phyloP scores from a whole-genome alignment of 2,329 filamentous ascomycete genomes.

The Cryphonectria nitschkei region DNA sequence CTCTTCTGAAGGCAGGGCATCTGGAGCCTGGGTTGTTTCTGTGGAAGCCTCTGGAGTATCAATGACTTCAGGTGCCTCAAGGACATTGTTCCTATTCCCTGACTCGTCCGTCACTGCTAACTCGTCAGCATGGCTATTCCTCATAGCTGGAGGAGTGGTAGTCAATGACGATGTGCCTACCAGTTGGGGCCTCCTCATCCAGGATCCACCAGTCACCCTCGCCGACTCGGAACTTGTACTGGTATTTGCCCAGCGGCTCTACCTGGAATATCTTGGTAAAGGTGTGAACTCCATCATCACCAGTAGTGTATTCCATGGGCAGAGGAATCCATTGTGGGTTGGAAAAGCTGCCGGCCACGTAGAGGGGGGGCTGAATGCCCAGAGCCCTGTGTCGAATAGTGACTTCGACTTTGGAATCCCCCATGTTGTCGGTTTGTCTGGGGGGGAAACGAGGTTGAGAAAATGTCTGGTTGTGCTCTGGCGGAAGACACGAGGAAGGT shows the following conservation, averaged over 20 bases:
- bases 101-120: conserved; percentile 44
- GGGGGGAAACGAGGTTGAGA: not conserved
- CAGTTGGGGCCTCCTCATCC: conserved; percentile 63
- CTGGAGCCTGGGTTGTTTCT: conserved; percentile 21
- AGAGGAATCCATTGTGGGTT: conserved; percentile 67
- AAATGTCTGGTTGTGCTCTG: not conserved
- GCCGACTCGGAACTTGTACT: conserved; percentile 77
- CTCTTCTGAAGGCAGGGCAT: conserved; percentile 20
- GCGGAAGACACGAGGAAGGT: not conserved
- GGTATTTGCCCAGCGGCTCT: conserved; percentile 61
- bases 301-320: conserved; percentile 63
- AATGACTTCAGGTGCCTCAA: conserved; percentile 38
- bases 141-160: not conserved
- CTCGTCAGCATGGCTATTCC: not conserved
- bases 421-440: conserved; percentile 35
- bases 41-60: conserved; percentile 2
- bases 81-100: conserved; percentile 54
- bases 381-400: conserved; percentile 65
- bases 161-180: conserved; percentile 45
- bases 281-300: conserved; percentile 56
- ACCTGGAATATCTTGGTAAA: conserved; percentile 62
- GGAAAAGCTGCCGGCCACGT: conserved; percentile 70
- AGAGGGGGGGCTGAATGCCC: conserved; percentile 68
- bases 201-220: conserved; percentile 71
- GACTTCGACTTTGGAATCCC: conserved; percentile 46